phyloP scores from a whole-genome alignment of 2,329 filamentous ascomycete genomes.

The Fusarium domesticum region DNA sequence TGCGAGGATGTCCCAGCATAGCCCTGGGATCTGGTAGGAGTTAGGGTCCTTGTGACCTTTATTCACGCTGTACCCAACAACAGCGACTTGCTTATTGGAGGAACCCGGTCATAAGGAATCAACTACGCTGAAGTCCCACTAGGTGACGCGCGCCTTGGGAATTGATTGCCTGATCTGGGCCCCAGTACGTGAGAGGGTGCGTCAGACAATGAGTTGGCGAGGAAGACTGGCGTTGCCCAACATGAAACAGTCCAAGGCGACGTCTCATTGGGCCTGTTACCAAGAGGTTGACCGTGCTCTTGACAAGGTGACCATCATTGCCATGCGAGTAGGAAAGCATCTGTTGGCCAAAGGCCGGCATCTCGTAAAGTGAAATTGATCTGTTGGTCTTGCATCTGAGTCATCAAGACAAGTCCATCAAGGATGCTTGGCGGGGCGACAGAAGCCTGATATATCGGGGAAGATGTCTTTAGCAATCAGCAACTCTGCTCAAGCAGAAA shows the following conservation, averaged over 20 bases:
- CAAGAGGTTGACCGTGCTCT: conserved; percentile 8
- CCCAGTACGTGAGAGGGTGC: conserved; percentile 10
- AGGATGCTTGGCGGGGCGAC: no score
- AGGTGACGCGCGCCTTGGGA: conserved; percentile 17
- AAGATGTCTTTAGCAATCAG: no score
- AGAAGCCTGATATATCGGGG: no score
- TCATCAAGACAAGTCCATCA: not conserved
- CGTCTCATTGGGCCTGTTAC: conserved; percentile 7
- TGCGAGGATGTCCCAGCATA: conserved; percentile 9
- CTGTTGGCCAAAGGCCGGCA: not conserved
- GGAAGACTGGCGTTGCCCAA: conserved; percentile 9
- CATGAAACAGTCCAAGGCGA: conserved; percentile 6
- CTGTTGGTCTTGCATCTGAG: not conserved
- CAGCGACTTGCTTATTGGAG: conserved; percentile 17
- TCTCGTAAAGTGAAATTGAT: not conserved
- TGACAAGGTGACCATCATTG: conserved; percentile 2
- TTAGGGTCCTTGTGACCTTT: conserved; percentile 21
- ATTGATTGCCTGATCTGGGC: conserved; percentile 15
- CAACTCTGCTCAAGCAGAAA: no score
- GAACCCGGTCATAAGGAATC: conserved; percentile 15
- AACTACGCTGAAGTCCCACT: conserved; percentile 14
- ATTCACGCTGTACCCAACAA: conserved; percentile 18
- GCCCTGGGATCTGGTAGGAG: conserved; percentile 5
- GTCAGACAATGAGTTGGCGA: conserved; percentile 17
- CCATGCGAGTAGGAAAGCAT: not conserved